Percentiles rank a stretch among this genome's conserved stretches.
Evolutionary conservation across 768 basidiomycete species (phyloP).

Genomic region (Pisolithus orientalis): DNA sequence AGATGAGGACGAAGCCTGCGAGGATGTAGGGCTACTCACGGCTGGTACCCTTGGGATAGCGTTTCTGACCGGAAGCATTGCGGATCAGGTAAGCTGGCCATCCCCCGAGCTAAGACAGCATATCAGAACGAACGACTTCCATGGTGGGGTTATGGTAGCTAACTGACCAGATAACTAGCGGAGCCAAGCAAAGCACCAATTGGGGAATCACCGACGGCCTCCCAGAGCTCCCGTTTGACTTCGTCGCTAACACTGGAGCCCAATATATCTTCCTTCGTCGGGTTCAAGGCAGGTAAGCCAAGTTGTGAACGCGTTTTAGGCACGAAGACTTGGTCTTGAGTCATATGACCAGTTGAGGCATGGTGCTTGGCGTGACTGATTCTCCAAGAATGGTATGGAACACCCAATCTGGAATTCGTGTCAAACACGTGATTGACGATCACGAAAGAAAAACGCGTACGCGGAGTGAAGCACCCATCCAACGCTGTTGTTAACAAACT

Average conservation of each 20-base stretch:
- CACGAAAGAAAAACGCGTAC: constrained; percentile 37
- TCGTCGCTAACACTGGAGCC: constrained; percentile 63
- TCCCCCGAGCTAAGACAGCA: constrained; percentile 52
- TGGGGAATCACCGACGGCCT: constrained; percentile 90
- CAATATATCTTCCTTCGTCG: constrained; percentile 55
- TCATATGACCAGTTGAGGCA: constrained; percentile 89
- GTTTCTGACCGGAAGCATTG: constrained; percentile 82
- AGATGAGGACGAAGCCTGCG: neutral
- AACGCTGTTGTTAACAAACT: constrained; percentile 84
- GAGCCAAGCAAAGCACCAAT: constrained; percentile 54
- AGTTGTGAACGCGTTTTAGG: constrained; percentile 78
- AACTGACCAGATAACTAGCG: constrained; percentile 54
- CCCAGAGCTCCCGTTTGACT: constrained; percentile 68
- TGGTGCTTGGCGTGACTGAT: constrained; percentile 95
- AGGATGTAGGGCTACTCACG: constrained; percentile 43
- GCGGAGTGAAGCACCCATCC: constrained; percentile 91
- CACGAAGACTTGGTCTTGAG: constrained; percentile 93
- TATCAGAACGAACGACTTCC: neutral
- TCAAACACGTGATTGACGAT: constrained; percentile 18
- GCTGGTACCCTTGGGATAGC: constrained; percentile 74
- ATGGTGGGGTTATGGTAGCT: neutral
- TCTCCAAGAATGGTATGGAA: constrained; percentile 96
- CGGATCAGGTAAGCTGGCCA: constrained; percentile 79
- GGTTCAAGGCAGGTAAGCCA: constrained; percentile 60
- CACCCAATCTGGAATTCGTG: constrained; percentile 59